These are phyloP conservation scores for Escallonia rubra DNA, from an alignment of 129 eudicot species.

Conservation along the genomic window DNA sequence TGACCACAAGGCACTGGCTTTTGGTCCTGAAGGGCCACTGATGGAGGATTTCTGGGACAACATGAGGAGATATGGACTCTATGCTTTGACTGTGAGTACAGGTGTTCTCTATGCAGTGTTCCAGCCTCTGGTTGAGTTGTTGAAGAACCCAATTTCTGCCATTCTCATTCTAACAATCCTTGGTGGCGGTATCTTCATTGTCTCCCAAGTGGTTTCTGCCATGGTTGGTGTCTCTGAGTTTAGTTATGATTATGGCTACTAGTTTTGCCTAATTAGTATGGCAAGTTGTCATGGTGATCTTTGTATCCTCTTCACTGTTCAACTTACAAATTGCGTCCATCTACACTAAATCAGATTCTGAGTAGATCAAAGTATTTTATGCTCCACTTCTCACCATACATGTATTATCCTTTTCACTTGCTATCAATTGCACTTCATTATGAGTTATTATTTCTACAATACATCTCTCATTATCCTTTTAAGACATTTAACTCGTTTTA, in stretches of 20 bases:
- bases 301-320: too few relatives aligned
- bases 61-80: slow-evolving; percentile 93
- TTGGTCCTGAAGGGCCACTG: slow-evolving; percentile 93
- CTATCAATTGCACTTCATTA: too few relatives aligned
- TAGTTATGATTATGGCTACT: slow-evolving; percentile 63
- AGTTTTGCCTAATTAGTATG: not conserved
- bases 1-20: slow-evolving; percentile 76
- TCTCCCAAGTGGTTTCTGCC: slow-evolving; percentile 82
- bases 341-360: too few relatives aligned
- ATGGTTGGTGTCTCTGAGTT: slow-evolving; percentile 94
- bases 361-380: too few relatives aligned
- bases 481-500: too few relatives aligned
- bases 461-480: too few relatives aligned
- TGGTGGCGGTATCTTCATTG: slow-evolving; percentile 72
- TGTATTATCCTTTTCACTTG: too few relatives aligned
- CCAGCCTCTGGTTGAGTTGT: slow-evolving; percentile 71
- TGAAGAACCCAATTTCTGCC: slow-evolving; percentile 93
- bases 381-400: too few relatives aligned
- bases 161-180: slow-evolving; percentile 53
- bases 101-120: slow-evolving; percentile 67
- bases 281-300: too few relatives aligned
- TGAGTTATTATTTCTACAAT: too few relatives aligned
- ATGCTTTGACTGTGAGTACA: slow-evolving; percentile 82
- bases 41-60: slow-evolving; percentile 99
- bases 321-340: too few relatives aligned